These are phyloP conservation scores for Trypanosoma conorhini DNA, from an alignment of 208 protist species.

Conservation along the genomic window DNA sequence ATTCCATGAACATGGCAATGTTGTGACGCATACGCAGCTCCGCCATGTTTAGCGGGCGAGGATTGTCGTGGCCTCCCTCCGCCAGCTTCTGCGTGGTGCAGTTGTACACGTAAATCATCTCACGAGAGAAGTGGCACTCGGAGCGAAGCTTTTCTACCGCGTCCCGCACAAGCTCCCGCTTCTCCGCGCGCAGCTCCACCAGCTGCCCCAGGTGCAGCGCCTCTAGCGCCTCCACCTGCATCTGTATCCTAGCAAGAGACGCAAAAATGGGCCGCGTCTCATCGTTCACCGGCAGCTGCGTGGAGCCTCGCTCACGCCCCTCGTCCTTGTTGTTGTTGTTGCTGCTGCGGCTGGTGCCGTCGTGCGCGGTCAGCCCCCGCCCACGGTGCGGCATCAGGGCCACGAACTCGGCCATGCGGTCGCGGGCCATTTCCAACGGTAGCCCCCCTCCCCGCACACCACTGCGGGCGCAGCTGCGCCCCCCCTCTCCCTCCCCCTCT, in stretches of 20 bases:
- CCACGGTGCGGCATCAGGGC: neutral
- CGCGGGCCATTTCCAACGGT: slow-evolving; percentile 13
- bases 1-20: slow-evolving; percentile 14
- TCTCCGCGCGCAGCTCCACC: neutral
- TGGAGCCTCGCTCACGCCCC: neutral
- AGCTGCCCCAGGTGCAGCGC: slow-evolving; percentile 3
- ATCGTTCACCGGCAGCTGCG: slow-evolving; percentile 4
- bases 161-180: slow-evolving; percentile 2
- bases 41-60: neutral
- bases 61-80: neutral
- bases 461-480: neutral
- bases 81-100: slow-evolving; percentile 1
- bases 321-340: neutral
- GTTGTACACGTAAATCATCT: slow-evolving; percentile 7
- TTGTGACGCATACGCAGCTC: slow-evolving; percentile 21
- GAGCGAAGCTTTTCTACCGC: slow-evolving; percentile 4
- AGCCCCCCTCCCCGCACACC: too few species aligned
- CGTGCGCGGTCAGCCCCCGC: neutral
- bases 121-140: slow-evolving; percentile 3
- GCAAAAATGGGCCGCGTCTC: slow-evolving; percentile 14
- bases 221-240: neutral
- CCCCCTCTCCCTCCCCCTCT: neutral
- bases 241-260: slow-evolving; percentile 2
- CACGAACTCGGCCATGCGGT: slow-evolving; percentile 21
- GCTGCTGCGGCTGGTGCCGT: neutral